Evolutionary conservation across 345 rosid genomes (phyloP), one percentile per base, ranked within the genome.

Genomic region (Citrus glauca): DNA sequence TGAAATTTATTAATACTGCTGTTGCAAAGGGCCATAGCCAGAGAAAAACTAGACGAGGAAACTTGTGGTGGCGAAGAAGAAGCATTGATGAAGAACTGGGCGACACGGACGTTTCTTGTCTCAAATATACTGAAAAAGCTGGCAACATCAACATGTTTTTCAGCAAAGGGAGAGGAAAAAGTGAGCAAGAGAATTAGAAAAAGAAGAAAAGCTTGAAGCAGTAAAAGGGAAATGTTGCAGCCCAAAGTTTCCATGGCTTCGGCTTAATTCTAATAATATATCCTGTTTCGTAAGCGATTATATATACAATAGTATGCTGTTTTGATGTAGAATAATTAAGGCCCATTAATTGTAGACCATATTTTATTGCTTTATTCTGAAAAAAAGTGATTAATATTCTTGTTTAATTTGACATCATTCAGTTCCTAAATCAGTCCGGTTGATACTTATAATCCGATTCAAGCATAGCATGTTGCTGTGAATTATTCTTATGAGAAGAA

Each of bases 131-230:
- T 55, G 59, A 83, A 77, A 24, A 85, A 74, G 33, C 55, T 75
- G 62, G 50, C 48, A 42, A 42, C 48, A 0, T 40, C 50, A 56
- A 65, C 25, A 25, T 70, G 77, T 73, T 71, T 53, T 61, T 50
- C 79, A 76, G 57, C 40, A 17, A 40, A 42, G 48, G 68, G 60
- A 78, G 71, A 82, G 64, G 13, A 25, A 70, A 73, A 57, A 20
- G 40, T 16, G 55, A 50, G 56, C 56, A 50, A 50, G 20, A 50
- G 22, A 50, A 50, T 50, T 50, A 79, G 69, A 42, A 84, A 9
- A 40, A 40, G 74, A 63, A 82, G 38, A 27, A 77, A 33, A 6
- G 71, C 69, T 35, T 82, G 77, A 77, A 71, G 22, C 65, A 73
- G 69, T 62, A 84, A 67, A 55, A 75, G 78, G 50, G 71, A 48